A percentile compares a stretch with the other conserved stretches of the same genome.
These are phyloP conservation scores for Juglanconis juglandina DNA, from an alignment of 2,329 filamentous ascomycete genomes.

Conservation along the genomic window DNA sequence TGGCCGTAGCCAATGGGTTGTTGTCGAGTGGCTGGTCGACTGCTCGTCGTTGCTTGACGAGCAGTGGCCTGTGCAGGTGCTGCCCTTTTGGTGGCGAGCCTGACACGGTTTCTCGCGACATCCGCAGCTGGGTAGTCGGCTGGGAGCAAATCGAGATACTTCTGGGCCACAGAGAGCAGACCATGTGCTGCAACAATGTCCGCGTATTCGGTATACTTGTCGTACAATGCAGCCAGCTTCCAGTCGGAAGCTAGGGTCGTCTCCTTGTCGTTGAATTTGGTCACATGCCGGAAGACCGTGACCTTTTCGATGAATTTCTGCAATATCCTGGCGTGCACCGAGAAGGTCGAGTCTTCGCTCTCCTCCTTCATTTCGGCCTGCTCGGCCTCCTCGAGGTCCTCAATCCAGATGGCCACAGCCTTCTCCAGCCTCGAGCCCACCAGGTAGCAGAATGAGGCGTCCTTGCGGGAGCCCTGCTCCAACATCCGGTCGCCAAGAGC, in stretches of 20 bases:
- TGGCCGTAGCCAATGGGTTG: slow-evolving; percentile 30
- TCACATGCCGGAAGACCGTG: slow-evolving; percentile 90
- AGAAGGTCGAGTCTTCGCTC: slow-evolving; percentile 77
- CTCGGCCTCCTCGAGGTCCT: slow-evolving; percentile 83
- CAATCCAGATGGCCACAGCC: slow-evolving; percentile 90
- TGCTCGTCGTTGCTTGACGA: slow-evolving; percentile 28
- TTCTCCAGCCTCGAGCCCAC: slow-evolving; percentile 97
- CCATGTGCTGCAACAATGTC: slow-evolving; percentile 91
- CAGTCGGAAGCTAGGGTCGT: slow-evolving; percentile 69
- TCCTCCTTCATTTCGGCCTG: slow-evolving; percentile 67
- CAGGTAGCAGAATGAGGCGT: slow-evolving; percentile 94
- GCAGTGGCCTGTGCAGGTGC: slow-evolving; percentile 34
- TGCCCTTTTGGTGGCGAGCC: slow-evolving; percentile 69
- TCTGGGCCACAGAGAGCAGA: slow-evolving; percentile 79
- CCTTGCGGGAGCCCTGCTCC: slow-evolving; percentile 73
- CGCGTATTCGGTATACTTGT: slow-evolving; percentile 95
- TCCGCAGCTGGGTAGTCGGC: slow-evolving; percentile 81
- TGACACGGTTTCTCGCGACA: slow-evolving; percentile 78
- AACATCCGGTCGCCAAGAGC: slow-evolving; percentile 87
- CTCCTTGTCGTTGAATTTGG: slow-evolving; percentile 83
- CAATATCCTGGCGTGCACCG: slow-evolving; percentile 80
- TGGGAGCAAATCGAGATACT: slow-evolving; percentile 86
- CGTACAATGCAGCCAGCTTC: slow-evolving; percentile 85
- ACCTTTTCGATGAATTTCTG: slow-evolving; percentile 98
- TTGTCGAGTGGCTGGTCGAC: slow-evolving; percentile 28